Percentiles rank a stretch among this genome's conserved stretches.
phyloP scores from a whole-genome alignment of 208 protist genomes.

The Crithidia expoeki region DNA sequence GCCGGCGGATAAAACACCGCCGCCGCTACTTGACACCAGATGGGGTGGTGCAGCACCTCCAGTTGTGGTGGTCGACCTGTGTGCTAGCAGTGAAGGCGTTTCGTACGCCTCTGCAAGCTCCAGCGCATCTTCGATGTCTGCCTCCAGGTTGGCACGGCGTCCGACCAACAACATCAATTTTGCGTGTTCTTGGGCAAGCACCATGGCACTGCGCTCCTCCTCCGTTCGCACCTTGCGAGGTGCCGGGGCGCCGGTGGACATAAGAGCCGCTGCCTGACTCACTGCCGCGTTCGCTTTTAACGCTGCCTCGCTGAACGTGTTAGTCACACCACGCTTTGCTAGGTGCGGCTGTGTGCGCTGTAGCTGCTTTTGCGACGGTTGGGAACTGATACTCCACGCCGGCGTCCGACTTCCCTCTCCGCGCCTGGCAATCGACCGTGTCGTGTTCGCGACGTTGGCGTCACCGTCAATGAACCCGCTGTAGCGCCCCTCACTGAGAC shows the following conservation, averaged over 20 bases:
- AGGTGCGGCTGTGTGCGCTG: not conserved
- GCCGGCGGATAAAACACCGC: not conserved
- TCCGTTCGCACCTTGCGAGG: slow-evolving; percentile 34
- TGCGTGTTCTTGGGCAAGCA: slow-evolving; percentile 64
- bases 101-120: slow-evolving; percentile 21
- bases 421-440: not conserved
- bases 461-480: not conserved
- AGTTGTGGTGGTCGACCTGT: not conserved
- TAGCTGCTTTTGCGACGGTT: not conserved
- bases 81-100: not conserved
- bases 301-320: not conserved
- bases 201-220: slow-evolving; percentile 45
- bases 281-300: slow-evolving; percentile 9
- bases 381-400: not conserved
- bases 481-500: not conserved
- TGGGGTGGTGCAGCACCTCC: not conserved
- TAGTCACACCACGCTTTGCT: not conserved
- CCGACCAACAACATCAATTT: slow-evolving; percentile 82
- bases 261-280: slow-evolving; percentile 15
- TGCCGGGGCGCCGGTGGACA: slow-evolving; percentile 4
- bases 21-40: not conserved
- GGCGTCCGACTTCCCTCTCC: not conserved
- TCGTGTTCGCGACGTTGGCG: not conserved
- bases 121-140: slow-evolving; percentile 51
- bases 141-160: slow-evolving; percentile 67